Evolutionary conservation across 1,284 basidiomycete genomes (phyloP), one percentile per base, ranked within the genome.

Genomic region (Mycena citricolor): DNA sequence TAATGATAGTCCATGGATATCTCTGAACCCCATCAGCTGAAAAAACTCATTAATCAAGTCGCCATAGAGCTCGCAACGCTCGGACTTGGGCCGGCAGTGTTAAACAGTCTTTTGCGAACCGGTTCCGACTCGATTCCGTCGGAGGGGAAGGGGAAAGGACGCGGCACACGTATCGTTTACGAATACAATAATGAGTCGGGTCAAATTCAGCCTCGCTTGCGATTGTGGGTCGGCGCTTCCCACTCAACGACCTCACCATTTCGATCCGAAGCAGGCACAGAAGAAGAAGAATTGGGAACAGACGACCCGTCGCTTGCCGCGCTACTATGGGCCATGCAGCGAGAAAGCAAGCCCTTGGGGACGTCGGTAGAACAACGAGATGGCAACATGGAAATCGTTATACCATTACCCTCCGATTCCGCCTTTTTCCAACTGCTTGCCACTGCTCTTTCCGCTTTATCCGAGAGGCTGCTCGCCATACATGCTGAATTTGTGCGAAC

Each of bases 41-140:
- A 98, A 68, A 94, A 92, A 59, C 74, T 97, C 39, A 93, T 98
- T 60, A 91, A 93, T 57, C 78, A 86, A 61, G 82, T 94, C 34
- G 90, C 89, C 0, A 68, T 72, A 13, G 94, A 98, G 64, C 81
- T 98, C 22, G 75, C 81, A 7, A 74, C 79, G 6, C 71, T 94
- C 39, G 94, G 93, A 7, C 71, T 95, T 4, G 79, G 77, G 34
- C 86, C 81, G 7, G 62, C 66, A 14, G 55, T 79, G 2, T 65
- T 83, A 11, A 78, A 78, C 3, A 65, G 68, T 25, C 60, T 75
- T 12, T 54, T 75, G 21, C 62, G 65, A 38, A 53, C 57, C 26
- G 39, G 46, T 38, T n/a, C n/a, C n/a, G n/a, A n/a, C n/a, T n/a
- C n/a, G n/a, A n/a, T n/a, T n/a, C n/a, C n/a, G n/a, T 33, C 57